Conservation (phyloP, 805 yeast genomes). For the Debaryomyces castellii region DNA sequence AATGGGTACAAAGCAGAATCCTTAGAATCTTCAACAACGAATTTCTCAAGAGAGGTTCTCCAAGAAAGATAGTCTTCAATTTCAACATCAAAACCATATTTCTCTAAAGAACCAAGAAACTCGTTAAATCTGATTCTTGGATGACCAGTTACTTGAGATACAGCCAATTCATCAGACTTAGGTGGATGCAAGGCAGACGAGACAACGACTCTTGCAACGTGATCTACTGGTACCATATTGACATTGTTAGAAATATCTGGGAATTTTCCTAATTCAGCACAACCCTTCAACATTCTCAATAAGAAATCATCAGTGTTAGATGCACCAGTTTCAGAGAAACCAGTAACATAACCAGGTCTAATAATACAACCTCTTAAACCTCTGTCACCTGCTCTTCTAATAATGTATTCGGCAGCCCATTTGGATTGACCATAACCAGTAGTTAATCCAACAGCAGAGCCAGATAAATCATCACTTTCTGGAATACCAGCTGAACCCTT, state of each 20-base stretch:
- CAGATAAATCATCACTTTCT: slow-evolving; percentile 80
- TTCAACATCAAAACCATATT: slow-evolving; percentile 71
- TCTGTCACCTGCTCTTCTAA: slow-evolving; percentile 81
- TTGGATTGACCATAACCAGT: slow-evolving; percentile 97
- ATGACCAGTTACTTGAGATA: slow-evolving; percentile 96
- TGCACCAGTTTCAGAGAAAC: slow-evolving; percentile 79
- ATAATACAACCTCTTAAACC: slow-evolving; percentile 89
- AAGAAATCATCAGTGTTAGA: slow-evolving; percentile 96
- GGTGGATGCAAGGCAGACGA: slow-evolving; percentile 84
- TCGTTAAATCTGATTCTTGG: slow-evolving; percentile 84
- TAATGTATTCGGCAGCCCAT: slow-evolving; percentile 93
- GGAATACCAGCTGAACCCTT: slow-evolving; percentile 71
- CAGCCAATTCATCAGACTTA: slow-evolving; percentile 49
- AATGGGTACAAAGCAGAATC: slow-evolving; percentile 92
- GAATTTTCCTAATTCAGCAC: slow-evolving; percentile 78
- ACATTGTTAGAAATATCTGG: slow-evolving; percentile 88
- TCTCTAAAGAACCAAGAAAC: slow-evolving; percentile 61
- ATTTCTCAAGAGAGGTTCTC: slow-evolving; percentile 73
- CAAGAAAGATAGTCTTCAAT: slow-evolving; percentile 71
- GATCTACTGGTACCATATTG: slow-evolving; percentile 97
- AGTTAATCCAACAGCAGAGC: slow-evolving; percentile 79
- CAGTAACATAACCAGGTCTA: slow-evolving; percentile 96
- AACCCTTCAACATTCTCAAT: slow-evolving; percentile 91
- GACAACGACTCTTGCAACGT: slow-evolving; percentile 88
- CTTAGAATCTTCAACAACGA: slow-evolving; percentile 68